phyloP scores from a whole-genome alignment of 2,329 filamentous ascomycete genomes.

The Sporothrix pallida region DNA sequence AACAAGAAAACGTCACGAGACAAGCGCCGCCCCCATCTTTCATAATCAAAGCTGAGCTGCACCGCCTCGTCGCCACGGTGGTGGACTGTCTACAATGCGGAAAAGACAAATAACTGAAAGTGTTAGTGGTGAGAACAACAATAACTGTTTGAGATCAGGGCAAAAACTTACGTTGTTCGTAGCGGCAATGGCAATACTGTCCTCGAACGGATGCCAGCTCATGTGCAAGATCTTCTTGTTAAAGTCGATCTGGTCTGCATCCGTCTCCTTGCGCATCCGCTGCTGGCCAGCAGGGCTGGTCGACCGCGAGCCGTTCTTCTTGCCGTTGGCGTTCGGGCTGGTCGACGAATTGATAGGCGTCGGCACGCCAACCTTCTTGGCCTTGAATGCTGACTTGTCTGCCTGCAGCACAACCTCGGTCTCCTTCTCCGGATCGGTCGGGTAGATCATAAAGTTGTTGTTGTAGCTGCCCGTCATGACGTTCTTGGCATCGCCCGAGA shows the following conservation, averaged over 20 bases:
- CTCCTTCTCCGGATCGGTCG: constrained; percentile 92
- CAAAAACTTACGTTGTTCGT: constrained; percentile 89
- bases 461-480: constrained; percentile 99
- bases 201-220: constrained; percentile 99
- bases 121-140: constrained; percentile 37
- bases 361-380: constrained; percentile 98
- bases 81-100: constrained; percentile 35
- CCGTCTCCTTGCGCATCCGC: constrained; percentile 98
- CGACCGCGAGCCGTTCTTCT: constrained; percentile 87
- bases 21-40: constrained; percentile 20
- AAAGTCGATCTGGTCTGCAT: constrained; percentile 99
- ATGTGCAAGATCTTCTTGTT: constrained; percentile 99
- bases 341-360: constrained; percentile 90
- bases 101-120: constrained; percentile 45
- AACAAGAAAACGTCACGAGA: constrained; percentile 26
- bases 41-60: constrained; percentile 4
- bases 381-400: constrained; percentile 99
- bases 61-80: constrained; percentile 5
- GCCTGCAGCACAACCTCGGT: constrained; percentile 97
- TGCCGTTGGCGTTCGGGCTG: constrained; percentile 75
- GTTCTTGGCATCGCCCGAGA: constrained; percentile 97
- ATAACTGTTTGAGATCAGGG: background rate
- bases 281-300: constrained; percentile 88
- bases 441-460: constrained; percentile 99
- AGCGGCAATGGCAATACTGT: constrained; percentile 98